Evolutionary conservation across 176 grass and related monocot genomes (phyloP).

Genomic region (Aegilops tauschii): DNA sequence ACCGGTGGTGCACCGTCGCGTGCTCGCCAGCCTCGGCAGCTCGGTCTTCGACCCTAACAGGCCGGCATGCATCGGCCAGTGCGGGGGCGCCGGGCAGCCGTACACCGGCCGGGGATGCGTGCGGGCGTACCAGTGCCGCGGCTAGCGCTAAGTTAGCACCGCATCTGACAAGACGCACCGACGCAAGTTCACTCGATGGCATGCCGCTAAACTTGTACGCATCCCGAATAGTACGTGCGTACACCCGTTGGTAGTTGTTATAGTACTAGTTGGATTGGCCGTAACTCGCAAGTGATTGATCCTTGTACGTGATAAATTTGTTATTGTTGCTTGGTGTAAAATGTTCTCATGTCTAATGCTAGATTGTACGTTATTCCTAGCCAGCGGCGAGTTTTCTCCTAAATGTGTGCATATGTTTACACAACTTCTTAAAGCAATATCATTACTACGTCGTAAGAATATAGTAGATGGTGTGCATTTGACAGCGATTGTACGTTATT

Average conservation of each 20-base stretch:
- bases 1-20: slow-evolving; percentile 12
- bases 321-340: neutral
- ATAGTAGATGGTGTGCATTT: too few relatives aligned
- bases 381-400: too few relatives aligned
- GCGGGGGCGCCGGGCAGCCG: neutral
- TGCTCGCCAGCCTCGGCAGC: neutral
- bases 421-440: too few relatives aligned
- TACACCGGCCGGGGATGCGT: slow-evolving; percentile 19
- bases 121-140: neutral
- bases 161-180: neutral
- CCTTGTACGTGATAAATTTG: neutral
- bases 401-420: too few relatives aligned
- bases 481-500: too few relatives aligned
- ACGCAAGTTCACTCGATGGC: neutral
- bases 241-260: neutral
- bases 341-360: neutral
- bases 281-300: neutral
- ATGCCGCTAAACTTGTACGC: neutral
- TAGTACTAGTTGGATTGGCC: neutral
- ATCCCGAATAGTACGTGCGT: neutral
- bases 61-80: neutral
- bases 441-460: too few relatives aligned
- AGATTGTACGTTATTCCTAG: too few relatives aligned
- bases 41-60: neutral
- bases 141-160: neutral